Base-by-base conservation (phyloP, 768 basidiomycete species). In the Trametes cinnabarina region DNA sequence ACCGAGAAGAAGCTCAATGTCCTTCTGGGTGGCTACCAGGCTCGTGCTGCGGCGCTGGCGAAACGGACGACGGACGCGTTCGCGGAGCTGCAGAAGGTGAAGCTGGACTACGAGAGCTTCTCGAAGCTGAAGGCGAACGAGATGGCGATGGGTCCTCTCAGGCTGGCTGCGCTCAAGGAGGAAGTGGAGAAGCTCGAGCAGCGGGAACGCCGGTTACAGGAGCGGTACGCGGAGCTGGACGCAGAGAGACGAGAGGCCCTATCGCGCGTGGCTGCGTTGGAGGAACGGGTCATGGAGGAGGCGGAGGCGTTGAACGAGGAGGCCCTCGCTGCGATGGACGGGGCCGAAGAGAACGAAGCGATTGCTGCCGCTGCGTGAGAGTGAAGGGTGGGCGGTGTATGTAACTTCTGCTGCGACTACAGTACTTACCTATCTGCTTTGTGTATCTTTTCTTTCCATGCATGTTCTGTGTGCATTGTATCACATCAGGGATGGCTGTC, bases 1-100 rank as follows among this genome's bases (percentile, higher is more conserved):
- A 69, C 79, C 5, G 96, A 98, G 78, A 97, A 94, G 82, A 96
- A 94, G 71, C 82, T 98, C 10, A 81, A 79, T 9, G 84, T 94
- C 56, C 82, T 83, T 14, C 82, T 98, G 3, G 94, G 94, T n/a
- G 97, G 97, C 9, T 98, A 98, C 71, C 84, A 91, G 68, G 80
- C 82, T 37, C 84, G 95, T 10, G 85, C 85, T 26, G 79, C 79
- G 66, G 81, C 82, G 39, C 77, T 94, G 3, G 72, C 79, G 15
- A 84, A 82, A 70, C 84, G 86, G 2, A 68, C 92, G 43, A 77
- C 75, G 2, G 82, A 84, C 26, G 82, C 85, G 1, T 92, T 92
- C 69, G 83, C 82, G 32, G 88, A 88, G 64, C 77, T 94, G 28
- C 81, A 86, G 55, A 78, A 77, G 67, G 79, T 78, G 19, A 77